phyloP scores from a whole-genome alignment of 169 alveolate species.

The Plasmodium vinckei region DNA sequence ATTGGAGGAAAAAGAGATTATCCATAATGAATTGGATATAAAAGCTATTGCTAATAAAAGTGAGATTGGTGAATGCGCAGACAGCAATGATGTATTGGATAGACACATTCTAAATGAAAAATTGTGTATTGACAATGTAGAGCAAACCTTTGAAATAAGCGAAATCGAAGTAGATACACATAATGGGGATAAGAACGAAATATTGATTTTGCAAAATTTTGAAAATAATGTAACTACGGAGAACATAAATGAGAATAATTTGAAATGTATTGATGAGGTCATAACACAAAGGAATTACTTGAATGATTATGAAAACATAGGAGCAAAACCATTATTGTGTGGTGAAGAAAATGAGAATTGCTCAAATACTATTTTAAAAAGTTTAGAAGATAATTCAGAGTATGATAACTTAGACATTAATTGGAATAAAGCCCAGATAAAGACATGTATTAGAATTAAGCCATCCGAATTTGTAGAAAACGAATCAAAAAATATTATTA shows the following conservation, averaged over 20 bases:
- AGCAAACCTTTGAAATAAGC: too few species aligned
- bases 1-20: neutral
- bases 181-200: neutral
- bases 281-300: neutral
- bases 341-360: constrained; percentile 24
- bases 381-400: constrained; percentile 12
- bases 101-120: neutral
- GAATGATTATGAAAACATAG: neutral
- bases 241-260: neutral
- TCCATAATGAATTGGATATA: neutral
- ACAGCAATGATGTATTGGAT: neutral
- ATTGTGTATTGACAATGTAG: neutral
- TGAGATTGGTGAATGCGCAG: neutral
- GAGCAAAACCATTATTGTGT: constrained; percentile 1
- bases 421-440: constrained; percentile 75
- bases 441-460: constrained; percentile 74
- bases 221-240: constrained; percentile 5
- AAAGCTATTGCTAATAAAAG: constrained; percentile 11
- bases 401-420: constrained; percentile 53
- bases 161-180: constrained; percentile 1
- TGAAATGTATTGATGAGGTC: neutral
- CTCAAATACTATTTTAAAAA: constrained; percentile 13
- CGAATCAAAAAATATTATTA: constrained; percentile 26
- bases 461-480: constrained; percentile 53
- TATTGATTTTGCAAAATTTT: neutral